Evolutionary conservation across 176 grass and related monocot genomes (phyloP).

Genomic region (Juncus effusus): DNA sequence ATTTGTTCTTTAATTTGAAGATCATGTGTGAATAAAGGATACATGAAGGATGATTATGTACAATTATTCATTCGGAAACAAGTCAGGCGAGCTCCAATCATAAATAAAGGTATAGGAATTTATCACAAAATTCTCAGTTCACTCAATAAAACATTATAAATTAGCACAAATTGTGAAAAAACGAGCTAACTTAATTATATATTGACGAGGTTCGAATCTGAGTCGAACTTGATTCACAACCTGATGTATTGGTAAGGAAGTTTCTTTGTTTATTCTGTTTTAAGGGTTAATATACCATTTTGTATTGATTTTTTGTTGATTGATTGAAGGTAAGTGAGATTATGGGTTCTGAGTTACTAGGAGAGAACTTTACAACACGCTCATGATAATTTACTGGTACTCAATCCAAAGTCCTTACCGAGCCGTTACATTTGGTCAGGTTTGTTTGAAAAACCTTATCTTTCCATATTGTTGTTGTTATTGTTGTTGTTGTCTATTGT

Average conservation of each 20-base stretch:
- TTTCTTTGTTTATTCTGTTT: constrained; percentile 1
- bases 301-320: constrained; percentile 6
- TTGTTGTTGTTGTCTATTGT: too few relatives aligned
- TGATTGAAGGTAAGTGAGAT: constrained; percentile 82
- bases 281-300: background rate
- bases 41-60: constrained; percentile 98
- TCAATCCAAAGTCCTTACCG: constrained; percentile 69
- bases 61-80: constrained; percentile 72
- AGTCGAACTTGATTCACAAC: constrained; percentile 48
- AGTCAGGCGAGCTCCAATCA: constrained; percentile 81
- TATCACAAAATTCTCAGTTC: background rate
- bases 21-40: constrained; percentile 90
- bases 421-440: constrained; percentile 73
- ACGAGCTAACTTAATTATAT: too few relatives aligned
- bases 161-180: too few relatives aligned
- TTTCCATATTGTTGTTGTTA: background rate
- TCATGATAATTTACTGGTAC: constrained; percentile 64
- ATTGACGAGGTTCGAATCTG: constrained; percentile 63
- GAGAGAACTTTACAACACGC: constrained; percentile 84
- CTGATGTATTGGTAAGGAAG: constrained; percentile 58
- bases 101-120: constrained; percentile 27
- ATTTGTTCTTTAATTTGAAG: constrained; percentile 35
- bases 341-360: constrained; percentile 83
- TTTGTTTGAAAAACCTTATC: background rate
- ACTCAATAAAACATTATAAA: too few relatives aligned